Evolutionary conservation across 495 filamentous ascomycete species (phyloP).

Genomic region (Mytilinidion resinicola): DNA sequence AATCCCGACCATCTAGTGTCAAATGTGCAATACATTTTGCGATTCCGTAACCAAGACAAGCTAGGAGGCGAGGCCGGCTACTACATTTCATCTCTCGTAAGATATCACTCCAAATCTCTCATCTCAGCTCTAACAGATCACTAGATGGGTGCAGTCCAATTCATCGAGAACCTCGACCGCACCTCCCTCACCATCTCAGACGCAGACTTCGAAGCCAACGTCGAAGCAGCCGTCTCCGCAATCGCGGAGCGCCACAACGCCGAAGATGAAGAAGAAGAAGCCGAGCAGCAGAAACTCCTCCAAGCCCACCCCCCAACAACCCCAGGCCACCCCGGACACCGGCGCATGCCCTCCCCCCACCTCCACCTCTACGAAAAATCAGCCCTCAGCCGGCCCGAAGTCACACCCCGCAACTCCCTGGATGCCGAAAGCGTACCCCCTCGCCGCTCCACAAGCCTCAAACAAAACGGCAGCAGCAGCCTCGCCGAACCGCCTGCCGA

Average conservation of each 20-base stretch:
- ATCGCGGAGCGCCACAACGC: slow-evolving; percentile 83
- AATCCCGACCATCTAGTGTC: slow-evolving; percentile 93
- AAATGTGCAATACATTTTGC: slow-evolving; percentile 95
- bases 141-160: slow-evolving; percentile 91
- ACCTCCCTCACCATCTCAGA: slow-evolving; percentile 90
- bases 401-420: slow-evolving; percentile 48
- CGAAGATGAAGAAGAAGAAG: slow-evolving; percentile 28
- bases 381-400: slow-evolving; percentile 46
- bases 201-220: slow-evolving; percentile 89
- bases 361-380: slow-evolving; percentile 56
- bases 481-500: slow-evolving; percentile 42
- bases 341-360: slow-evolving; percentile 30
- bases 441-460: slow-evolving; percentile 38
- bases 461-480: slow-evolving; percentile 42
- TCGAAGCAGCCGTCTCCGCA: slow-evolving; percentile 91
- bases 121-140: not conserved
- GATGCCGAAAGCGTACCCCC: slow-evolving; percentile 50
- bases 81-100: slow-evolving; percentile 90
- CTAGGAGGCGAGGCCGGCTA: slow-evolving; percentile 94
- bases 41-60: slow-evolving; percentile 96
- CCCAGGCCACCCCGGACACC: slow-evolving; percentile 27
- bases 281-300: slow-evolving; percentile 6
- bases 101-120: slow-evolving; percentile 20
- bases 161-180: slow-evolving; percentile 91
- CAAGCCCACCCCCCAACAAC: slow-evolving; percentile 37